phyloP scores from a whole-genome alignment of 805 yeast species.

The Kodamaea leandrae region DNA sequence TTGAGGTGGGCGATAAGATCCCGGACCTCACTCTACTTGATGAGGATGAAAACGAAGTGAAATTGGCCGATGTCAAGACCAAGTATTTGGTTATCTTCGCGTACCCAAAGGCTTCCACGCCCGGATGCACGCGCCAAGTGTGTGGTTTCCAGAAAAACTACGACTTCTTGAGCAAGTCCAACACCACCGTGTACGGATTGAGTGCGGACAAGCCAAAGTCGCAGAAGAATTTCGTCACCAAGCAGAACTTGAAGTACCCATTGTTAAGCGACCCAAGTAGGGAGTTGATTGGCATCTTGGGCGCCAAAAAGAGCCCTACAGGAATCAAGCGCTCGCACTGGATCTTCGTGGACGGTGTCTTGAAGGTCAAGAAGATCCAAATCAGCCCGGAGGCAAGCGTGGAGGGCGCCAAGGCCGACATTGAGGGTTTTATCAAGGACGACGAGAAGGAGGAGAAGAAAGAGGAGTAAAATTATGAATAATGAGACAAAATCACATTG shows the following conservation, averaged over 20 bases:
- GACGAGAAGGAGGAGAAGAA: conserved; percentile 9
- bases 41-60: conserved; percentile 63
- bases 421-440: conserved; percentile 40
- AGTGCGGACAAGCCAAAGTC: conserved; percentile 80
- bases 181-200: conserved; percentile 70
- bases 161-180: conserved; percentile 46
- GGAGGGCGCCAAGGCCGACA: conserved; percentile 55
- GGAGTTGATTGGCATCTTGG: conserved; percentile 66
- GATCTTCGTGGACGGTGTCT: conserved; percentile 77
- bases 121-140: conserved; percentile 96
- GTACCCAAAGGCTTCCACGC: conserved; percentile 90
- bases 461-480: conserved; percentile 4
- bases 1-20: conserved; percentile 58
- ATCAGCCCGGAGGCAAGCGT: conserved; percentile 55
- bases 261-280: conserved; percentile 74
- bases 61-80: conserved; percentile 26
- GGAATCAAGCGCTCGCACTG: conserved; percentile 91
- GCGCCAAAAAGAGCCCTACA: conserved; percentile 76
- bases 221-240: conserved; percentile 71
- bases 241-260: conserved; percentile 70
- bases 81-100: conserved; percentile 49
- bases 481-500: not conserved
- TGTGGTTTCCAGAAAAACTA: conserved; percentile 77
- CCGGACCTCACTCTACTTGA: conserved; percentile 64
- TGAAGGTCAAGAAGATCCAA: conserved; percentile 50